Conservation (phyloP, 768 basidiomycete species). For the Panus rudis region DNA sequence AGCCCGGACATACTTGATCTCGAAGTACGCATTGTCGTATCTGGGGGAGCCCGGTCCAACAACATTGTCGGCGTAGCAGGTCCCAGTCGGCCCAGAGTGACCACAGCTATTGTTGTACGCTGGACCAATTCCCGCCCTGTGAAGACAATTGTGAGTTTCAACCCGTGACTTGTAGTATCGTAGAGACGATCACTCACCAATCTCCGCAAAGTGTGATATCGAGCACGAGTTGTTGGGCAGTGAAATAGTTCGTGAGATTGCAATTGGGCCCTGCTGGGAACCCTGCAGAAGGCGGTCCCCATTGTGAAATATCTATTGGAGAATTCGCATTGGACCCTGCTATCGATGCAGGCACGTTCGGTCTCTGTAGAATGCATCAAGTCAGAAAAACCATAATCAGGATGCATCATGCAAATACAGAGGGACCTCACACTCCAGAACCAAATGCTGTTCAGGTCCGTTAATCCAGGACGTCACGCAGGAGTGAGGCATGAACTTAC, state of each 20-base stretch:
- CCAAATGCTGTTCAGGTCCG: slow-evolving; percentile 33
- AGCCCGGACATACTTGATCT: slow-evolving; percentile 58
- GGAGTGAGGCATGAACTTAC: slow-evolving; percentile 22
- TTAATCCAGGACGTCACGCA: not conserved
- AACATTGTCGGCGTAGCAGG: slow-evolving; percentile 48
- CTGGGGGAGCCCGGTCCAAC: slow-evolving; percentile 46
- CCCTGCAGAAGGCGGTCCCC: slow-evolving; percentile 38
- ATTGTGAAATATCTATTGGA: slow-evolving; percentile 30
- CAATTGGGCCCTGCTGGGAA: slow-evolving; percentile 31
- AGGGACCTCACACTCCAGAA: slow-evolving; percentile 36
- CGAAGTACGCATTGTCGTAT: slow-evolving; percentile 58
- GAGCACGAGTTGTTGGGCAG: slow-evolving; percentile 42
- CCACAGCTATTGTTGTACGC: slow-evolving; percentile 36
- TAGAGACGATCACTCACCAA: slow-evolving; percentile 28
- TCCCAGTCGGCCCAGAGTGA: slow-evolving; percentile 28
- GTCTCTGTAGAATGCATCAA: slow-evolving; percentile 22
- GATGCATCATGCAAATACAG: slow-evolving; percentile 14
- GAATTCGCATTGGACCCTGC: slow-evolving; percentile 22
- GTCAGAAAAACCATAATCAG: too few species aligned
- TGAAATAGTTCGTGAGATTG: slow-evolving; percentile 38
- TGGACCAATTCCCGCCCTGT: slow-evolving; percentile 43
- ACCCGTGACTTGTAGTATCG: slow-evolving; percentile 37
- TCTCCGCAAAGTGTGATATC: slow-evolving; percentile 50
- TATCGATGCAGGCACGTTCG: slow-evolving; percentile 28
- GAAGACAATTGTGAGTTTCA: slow-evolving; percentile 8